These are phyloP conservation scores for Penicillium cataractarum DNA, from an alignment of 495 filamentous ascomycete genomes.

Conservation along the genomic window DNA sequence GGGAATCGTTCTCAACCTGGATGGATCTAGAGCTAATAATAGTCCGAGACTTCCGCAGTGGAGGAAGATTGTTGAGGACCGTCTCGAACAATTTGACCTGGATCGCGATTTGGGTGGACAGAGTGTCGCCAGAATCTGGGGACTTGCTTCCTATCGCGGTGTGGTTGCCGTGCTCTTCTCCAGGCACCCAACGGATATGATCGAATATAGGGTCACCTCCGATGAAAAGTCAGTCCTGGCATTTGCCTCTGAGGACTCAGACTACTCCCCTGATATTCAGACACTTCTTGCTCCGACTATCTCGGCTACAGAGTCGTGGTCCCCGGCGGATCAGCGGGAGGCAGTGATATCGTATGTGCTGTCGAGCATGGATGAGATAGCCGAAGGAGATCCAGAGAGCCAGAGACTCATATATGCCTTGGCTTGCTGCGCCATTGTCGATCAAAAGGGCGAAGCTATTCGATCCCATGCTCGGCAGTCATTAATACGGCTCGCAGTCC, in stretches of 20 bases:
- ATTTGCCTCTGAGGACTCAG: conserved; percentile 30
- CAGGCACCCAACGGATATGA: conserved; percentile 54
- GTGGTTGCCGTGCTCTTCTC: conserved; percentile 47
- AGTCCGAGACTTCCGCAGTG: conserved; percentile 27
- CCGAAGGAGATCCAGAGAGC: conserved; percentile 21
- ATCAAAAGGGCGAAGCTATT: conserved; percentile 28
- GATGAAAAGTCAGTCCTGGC: conserved; percentile 44
- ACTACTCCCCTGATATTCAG: conserved; percentile 3
- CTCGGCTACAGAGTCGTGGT: conserved; percentile 10
- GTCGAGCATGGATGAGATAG: conserved; percentile 11
- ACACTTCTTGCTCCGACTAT: conserved; percentile 17
- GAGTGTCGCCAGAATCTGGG: conserved; percentile 51
- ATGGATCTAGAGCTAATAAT: neutral
- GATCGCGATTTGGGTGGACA: conserved; percentile 49
- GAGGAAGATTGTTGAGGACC: conserved; percentile 36
- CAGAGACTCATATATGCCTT: conserved; percentile 43
- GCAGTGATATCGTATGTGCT: conserved; percentile 37
- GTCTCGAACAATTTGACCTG: conserved; percentile 49
- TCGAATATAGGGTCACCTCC: conserved; percentile 51
- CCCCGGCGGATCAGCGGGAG: conserved; percentile 28
- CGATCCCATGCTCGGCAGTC: conserved; percentile 32
- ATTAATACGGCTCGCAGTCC: conserved; percentile 32
- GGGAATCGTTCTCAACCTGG: conserved; percentile 15
- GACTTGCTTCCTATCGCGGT: conserved; percentile 47
- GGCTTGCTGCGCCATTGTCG: conserved; percentile 43